Percentiles rank a stretch among this genome's conserved stretches.
Conservation (phyloP, 441 rosid genomes). For the Populus hybrid region DNA sequence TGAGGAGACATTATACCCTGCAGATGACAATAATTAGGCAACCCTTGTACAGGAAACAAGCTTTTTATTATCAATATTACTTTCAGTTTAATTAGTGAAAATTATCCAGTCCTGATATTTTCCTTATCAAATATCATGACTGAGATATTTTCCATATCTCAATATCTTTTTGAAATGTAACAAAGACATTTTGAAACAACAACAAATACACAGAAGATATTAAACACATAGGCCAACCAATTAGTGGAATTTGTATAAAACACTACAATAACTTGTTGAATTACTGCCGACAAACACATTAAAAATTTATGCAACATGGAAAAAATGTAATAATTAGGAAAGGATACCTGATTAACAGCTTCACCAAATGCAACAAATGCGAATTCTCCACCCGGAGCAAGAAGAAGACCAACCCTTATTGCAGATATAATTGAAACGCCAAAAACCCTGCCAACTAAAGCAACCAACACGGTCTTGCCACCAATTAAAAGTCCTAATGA, state of each 20-base stretch:
- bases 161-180: not conserved
- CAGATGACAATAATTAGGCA: conserved; percentile 25
- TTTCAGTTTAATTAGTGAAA: not conserved
- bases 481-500: conserved; percentile 81
- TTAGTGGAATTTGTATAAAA: not conserved
- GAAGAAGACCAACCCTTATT: conserved; percentile 89
- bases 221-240: not conserved
- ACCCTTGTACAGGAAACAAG: conserved; percentile 8
- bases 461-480: conserved; percentile 84
- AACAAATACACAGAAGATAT: not conserved
- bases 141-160: not conserved
- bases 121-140: conserved; percentile 3
- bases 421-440: conserved; percentile 92
- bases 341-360: conserved; percentile 92
- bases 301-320: not conserved
- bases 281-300: not conserved
- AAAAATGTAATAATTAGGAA: conserved; percentile 12
- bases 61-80: not conserved
- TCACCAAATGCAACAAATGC: conserved; percentile 99
- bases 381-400: conserved; percentile 99
- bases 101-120: not conserved
- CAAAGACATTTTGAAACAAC: conserved; percentile 1
- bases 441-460: conserved; percentile 67
- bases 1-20: conserved; percentile 99
- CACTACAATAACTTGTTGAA: not conserved